Conservation (phyloP, 768 basidiomycete species). For the Hirschioporus abietinus region DNA sequence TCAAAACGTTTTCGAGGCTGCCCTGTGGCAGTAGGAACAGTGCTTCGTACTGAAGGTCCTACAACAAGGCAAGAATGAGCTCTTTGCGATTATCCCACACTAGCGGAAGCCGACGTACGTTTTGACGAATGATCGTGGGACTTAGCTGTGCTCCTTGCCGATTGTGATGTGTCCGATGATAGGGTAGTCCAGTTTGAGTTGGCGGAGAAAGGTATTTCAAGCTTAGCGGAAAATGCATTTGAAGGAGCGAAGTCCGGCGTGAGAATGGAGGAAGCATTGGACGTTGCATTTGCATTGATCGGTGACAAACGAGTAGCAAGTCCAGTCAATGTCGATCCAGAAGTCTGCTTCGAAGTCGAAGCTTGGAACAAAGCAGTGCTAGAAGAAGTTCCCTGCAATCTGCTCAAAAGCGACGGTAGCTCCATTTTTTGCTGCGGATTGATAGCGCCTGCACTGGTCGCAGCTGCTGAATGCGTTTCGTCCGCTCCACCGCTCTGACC, state of each 20-base stretch:
- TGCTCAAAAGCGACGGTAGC: constrained; percentile 3
- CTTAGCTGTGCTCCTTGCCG: background rate
- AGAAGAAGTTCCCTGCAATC: constrained; percentile 1
- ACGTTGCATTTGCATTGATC: background rate
- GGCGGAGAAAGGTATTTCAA: background rate
- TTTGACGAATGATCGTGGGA: background rate
- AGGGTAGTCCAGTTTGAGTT: background rate
- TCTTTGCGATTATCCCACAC: background rate
- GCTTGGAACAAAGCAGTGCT: background rate
- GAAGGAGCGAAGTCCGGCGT: background rate
- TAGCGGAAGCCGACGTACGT: constrained; percentile 1
- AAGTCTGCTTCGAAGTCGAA: background rate
- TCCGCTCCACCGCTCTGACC: background rate
- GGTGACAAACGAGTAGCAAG: background rate
- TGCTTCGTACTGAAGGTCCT: background rate
- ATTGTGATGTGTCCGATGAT: background rate
- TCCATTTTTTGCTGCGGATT: background rate
- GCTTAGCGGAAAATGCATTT: background rate
- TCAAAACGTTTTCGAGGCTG: background rate
- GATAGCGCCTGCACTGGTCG: background rate
- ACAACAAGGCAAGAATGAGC: background rate
- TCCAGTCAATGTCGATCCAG: background rate
- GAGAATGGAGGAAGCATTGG: background rate
- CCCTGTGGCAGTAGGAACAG: background rate
- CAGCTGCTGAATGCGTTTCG: background rate